Conservation (phyloP, 2,329 filamentous ascomycete species). For the Colletotrichum cuscutae region DNA sequence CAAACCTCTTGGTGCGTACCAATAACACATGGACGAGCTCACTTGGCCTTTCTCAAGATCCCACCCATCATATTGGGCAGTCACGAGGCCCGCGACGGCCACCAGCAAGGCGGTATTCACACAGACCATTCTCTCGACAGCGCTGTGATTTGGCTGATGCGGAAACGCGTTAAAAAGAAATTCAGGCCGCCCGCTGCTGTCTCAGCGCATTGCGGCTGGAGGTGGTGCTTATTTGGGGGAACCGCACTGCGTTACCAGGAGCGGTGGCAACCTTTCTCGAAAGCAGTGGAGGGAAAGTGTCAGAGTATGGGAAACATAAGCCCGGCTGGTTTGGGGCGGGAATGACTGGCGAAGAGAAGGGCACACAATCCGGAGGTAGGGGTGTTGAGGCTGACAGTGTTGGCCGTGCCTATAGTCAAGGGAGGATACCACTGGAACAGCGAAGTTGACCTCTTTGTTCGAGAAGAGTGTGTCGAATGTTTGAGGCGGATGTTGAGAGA, state of each 20-base stretch:
- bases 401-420: neutral
- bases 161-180: neutral
- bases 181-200: neutral
- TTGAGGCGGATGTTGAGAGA: neutral
- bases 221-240: constrained; percentile 3
- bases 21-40: constrained; percentile 69
- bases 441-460: neutral
- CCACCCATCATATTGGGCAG: constrained; percentile 62
- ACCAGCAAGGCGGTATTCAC: constrained; percentile 40
- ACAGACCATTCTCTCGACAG: neutral
- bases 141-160: neutral
- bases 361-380: neutral
- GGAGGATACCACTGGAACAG: neutral
- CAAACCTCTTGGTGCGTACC: constrained; percentile 59
- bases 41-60: constrained; percentile 53
- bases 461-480: neutral
- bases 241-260: neutral
- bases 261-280: neutral
- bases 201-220: constrained; percentile 14
- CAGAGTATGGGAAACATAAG: neutral
- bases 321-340: neutral
- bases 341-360: neutral
- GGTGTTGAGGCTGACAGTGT: neutral
- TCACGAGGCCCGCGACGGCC: constrained; percentile 41
- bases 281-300: neutral